These are phyloP conservation scores for Lentinula lateritia DNA, from an alignment of 768 basidiomycete genomes.

Conservation along the genomic window DNA sequence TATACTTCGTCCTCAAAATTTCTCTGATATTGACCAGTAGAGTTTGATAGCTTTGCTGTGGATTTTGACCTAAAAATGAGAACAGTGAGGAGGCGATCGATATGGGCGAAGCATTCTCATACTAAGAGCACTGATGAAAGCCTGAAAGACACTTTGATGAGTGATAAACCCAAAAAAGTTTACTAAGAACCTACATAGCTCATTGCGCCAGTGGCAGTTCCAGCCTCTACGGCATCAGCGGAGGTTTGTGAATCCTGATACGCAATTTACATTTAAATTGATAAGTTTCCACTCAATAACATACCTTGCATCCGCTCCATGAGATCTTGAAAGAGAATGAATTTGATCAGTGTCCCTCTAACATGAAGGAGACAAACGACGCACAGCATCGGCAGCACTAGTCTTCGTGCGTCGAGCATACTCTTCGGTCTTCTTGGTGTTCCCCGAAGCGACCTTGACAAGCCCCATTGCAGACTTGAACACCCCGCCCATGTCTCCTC, in stretches of 20 bases:
- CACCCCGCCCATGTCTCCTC: conserved; percentile 76
- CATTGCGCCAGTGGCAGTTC: conserved; percentile 73
- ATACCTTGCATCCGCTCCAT: conserved; percentile 65
- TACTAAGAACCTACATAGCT: conserved; percentile 48
- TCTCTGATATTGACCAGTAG: conserved; percentile 38
- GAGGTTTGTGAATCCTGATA: conserved; percentile 70
- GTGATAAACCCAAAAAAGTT: background rate
- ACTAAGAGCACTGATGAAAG: conserved; percentile 57
- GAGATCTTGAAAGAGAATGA: conserved; percentile 47
- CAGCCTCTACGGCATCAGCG: conserved; percentile 65
- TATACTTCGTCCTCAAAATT: conserved; percentile 41
- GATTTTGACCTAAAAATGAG: conserved; percentile 29
- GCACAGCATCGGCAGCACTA: conserved; percentile 80
- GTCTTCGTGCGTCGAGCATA: conserved; percentile 59
- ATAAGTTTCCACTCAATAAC: too few species aligned
- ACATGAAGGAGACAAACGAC: conserved; percentile 20
- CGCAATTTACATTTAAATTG: background rate
- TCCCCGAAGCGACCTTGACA: conserved; percentile 69
- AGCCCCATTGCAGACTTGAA: conserved; percentile 69
- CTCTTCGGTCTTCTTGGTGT: conserved; percentile 56
- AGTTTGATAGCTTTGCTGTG: conserved; percentile 47
- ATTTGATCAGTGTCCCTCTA: background rate
- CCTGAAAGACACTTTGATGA: conserved; percentile 22
- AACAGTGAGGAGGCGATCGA: background rate
- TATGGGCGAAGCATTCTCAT: conserved; percentile 12